Percentiles rank a stretch among this genome's conserved stretches.
Conservation (phyloP, 257 asterid genomes). For the Thymus quinquecostatus region DNA sequence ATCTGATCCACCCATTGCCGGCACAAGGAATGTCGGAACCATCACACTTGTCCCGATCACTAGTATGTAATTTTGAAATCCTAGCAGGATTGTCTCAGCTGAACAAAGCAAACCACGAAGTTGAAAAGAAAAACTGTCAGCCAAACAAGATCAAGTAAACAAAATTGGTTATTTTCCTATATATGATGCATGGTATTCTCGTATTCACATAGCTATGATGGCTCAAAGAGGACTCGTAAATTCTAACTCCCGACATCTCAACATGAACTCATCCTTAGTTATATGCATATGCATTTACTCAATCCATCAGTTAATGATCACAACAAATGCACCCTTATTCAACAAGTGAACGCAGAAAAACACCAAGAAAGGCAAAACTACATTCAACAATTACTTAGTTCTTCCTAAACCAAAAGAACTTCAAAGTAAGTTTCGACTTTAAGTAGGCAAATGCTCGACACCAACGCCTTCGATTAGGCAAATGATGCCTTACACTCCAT, state of each 20-base stretch:
- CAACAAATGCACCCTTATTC: neutral
- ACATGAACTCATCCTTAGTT: neutral
- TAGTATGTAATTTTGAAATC: conserved; percentile 81
- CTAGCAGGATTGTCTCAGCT: conserved; percentile 82
- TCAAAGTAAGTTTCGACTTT: neutral
- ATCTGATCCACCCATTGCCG: conserved; percentile 90
- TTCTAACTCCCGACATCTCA: neutral
- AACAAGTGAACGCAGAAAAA: neutral
- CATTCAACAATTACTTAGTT: neutral
- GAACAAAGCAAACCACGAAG: conserved; percentile 38
- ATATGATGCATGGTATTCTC: conserved; percentile 19
- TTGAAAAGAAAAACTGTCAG: conserved; percentile 21
- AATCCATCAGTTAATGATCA: neutral
- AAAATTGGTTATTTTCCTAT: neutral
- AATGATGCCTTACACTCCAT: conserved; percentile 2
- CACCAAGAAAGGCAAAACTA: too few relatives aligned
- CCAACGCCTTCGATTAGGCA: neutral
- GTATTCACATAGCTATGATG: neutral
- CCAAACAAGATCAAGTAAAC: conserved; percentile 1
- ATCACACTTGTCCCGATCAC: conserved; percentile 84
- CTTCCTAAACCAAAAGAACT: conserved; percentile 17
- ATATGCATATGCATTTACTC: neutral
- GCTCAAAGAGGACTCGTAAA: neutral
- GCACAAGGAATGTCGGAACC: conserved; percentile 83
- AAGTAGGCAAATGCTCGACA: neutral